These are phyloP conservation scores for Angophora floribunda DNA, from an alignment of 345 rosid species.

Conservation along the genomic window DNA sequence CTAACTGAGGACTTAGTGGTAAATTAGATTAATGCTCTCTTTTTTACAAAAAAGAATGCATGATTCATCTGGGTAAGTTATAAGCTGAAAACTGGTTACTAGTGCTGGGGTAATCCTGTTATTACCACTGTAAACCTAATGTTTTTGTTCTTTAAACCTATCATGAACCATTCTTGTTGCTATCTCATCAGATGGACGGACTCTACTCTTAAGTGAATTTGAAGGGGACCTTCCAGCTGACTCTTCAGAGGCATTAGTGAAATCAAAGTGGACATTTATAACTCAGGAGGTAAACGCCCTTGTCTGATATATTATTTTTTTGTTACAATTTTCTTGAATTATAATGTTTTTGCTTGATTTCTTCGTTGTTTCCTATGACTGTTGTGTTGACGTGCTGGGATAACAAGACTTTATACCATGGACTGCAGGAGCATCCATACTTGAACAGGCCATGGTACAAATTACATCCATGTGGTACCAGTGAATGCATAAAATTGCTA, in stretches of 20 bases:
- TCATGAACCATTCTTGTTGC: rapidly evolving
- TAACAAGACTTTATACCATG: not conserved
- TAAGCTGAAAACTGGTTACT: not conserved
- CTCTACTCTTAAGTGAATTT: constrained; percentile 47
- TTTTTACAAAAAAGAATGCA: not conserved
- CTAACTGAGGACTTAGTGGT: not conserved
- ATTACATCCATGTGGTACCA: constrained; percentile 89
- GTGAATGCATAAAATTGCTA: constrained; percentile 77
- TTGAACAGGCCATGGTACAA: constrained; percentile 84
- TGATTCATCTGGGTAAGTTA: not conserved
- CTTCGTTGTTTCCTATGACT: rapidly evolving
- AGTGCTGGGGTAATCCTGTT: not conserved
- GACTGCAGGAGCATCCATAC: constrained; percentile 77
- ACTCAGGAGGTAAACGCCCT: constrained; percentile 50
- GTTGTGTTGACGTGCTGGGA: not conserved
- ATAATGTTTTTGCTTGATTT: not conserved
- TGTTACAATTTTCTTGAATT: not conserved
- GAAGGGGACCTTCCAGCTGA: constrained; percentile 59
- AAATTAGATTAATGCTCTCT: not conserved
- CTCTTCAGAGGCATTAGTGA: constrained; percentile 43
- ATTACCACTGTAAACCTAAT: not conserved
- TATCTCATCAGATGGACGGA: constrained; percentile 43
- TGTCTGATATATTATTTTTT: not conserved
- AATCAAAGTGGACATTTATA: constrained; percentile 82
- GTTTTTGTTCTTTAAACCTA: not conserved